Conservation (phyloP, 306 rosid species). For the Crotalaria pallida region DNA sequence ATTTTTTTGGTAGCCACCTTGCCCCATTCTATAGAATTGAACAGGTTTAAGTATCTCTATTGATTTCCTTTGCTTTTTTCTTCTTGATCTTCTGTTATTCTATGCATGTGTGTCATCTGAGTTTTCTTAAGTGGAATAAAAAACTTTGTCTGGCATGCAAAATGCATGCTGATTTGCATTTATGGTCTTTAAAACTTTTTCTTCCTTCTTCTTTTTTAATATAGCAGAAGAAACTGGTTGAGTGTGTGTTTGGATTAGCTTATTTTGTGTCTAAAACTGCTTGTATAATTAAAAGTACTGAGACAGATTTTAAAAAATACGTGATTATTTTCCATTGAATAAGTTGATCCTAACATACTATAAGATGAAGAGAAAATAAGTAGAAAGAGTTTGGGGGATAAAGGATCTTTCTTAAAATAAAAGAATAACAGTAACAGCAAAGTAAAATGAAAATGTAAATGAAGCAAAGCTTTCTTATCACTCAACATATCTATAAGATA, state of each 20-base stretch:
- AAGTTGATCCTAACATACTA: no score
- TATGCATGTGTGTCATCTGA: conserved; percentile 12
- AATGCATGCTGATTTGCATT: conserved; percentile 6
- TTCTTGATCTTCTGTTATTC: conserved; percentile 2
- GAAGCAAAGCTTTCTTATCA: background rate
- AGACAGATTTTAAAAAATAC: no score
- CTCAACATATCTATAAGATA: background rate
- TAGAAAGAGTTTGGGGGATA: background rate
- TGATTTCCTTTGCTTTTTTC: background rate
- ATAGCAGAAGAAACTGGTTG: no score
- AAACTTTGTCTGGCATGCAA: background rate
- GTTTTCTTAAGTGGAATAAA: background rate
- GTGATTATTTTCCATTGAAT: no score
- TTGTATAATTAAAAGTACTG: no score
- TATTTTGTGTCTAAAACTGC: no score
- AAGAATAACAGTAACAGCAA: background rate
- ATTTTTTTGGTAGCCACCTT: conserved; percentile 78
- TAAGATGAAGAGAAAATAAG: background rate
- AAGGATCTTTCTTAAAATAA: background rate
- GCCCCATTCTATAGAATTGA: conserved; percentile 98
- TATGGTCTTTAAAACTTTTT: no score
- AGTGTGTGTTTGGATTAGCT: no score
- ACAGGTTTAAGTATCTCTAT: conserved; percentile 48
- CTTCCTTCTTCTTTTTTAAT: no score
- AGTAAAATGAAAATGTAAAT: background rate